A percentile compares a stretch with the other conserved stretches of the same genome.
Evolutionary conservation across 768 basidiomycete species (phyloP).

Genomic region (Austroboletus eburneus): DNA sequence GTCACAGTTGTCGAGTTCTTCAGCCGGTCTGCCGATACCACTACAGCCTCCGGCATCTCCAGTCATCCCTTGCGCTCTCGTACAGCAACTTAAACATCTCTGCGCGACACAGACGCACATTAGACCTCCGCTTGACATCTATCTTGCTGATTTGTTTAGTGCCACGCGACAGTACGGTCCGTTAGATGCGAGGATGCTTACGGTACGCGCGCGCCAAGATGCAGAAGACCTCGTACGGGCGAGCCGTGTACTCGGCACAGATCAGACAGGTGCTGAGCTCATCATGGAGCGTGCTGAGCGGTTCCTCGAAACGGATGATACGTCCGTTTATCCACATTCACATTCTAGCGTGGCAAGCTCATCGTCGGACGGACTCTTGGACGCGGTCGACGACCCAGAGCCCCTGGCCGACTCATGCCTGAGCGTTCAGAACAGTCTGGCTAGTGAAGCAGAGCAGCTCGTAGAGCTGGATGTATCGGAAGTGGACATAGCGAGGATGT

Average conservation of each 20-base stretch:
- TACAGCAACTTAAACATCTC: conserved; percentile 25
- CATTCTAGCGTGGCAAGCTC: conserved; percentile 13
- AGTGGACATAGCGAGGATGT: conserved; percentile 69
- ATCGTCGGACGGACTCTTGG: conserved; percentile 24
- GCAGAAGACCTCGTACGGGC: conserved; percentile 67
- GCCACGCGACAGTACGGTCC: conserved; percentile 68
- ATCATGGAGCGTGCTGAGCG: conserved; percentile 30
- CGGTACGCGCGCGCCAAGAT: conserved; percentile 55
- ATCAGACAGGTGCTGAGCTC: conserved; percentile 58
- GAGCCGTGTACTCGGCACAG: conserved; percentile 58
- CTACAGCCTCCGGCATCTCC: conserved; percentile 14
- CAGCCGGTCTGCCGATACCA: conserved; percentile 26
- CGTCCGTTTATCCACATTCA: conserved; percentile 17
- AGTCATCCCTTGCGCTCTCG: conserved; percentile 30
- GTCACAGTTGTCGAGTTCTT: conserved; percentile 9
- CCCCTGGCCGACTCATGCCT: conserved; percentile 2
- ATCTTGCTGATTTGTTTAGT: conserved; percentile 68
- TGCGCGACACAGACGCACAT: conserved; percentile 40
- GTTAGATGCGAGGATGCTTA: conserved; percentile 67
- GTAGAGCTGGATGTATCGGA: conserved; percentile 60
- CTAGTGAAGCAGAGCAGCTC: conserved; percentile 16
- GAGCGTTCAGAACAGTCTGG: conserved; percentile 3
- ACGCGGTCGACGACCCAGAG: conserved; percentile 14
- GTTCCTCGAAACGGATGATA: conserved; percentile 17
- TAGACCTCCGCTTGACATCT: conserved; percentile 51